Evolutionary conservation across 78 protist species (phyloP).

Genomic region (Chrysochromulina parva): DNA sequence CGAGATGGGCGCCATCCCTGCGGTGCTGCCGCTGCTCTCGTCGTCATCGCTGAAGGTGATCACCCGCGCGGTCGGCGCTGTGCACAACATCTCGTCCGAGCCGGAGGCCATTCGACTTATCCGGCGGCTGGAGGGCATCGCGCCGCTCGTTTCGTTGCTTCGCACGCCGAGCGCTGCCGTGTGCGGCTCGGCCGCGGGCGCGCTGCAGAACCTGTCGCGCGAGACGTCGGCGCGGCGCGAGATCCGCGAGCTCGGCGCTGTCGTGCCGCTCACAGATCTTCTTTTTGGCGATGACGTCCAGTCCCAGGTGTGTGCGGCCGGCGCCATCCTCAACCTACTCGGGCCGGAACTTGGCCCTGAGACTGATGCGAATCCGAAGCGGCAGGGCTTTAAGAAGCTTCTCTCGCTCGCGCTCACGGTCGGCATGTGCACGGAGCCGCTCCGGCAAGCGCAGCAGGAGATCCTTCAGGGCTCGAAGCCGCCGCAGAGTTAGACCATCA

Average conservation of each 20-base stretch:
- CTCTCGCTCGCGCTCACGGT: slow-evolving; percentile 7
- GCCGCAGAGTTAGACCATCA: too few relatives aligned
- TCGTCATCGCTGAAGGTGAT: background rate
- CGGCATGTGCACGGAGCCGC: background rate
- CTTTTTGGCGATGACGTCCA: background rate
- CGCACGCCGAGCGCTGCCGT: background rate
- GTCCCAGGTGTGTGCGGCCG: background rate
- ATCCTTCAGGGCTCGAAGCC: too few relatives aligned
- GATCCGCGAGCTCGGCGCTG: background rate
- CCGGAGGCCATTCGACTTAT: background rate
- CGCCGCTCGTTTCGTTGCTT: slow-evolving; percentile 29
- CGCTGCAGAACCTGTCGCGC: slow-evolving; percentile 33
- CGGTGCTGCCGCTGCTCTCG: slow-evolving; percentile 11
- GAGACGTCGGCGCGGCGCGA: background rate
- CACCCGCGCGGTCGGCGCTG: slow-evolving; percentile 22
- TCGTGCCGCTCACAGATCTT: slow-evolving; percentile 18
- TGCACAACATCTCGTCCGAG: slow-evolving; percentile 8
- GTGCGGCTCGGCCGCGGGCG: slow-evolving; percentile 31
- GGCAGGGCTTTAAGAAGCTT: background rate
- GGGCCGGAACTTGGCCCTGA: slow-evolving; percentile 9
- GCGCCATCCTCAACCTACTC: slow-evolving; percentile 30
- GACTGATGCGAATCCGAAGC: background rate
- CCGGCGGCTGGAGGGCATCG: background rate
- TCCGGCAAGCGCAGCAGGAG: too few relatives aligned
- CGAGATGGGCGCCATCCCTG: background rate